Percentiles rank a stretch among this genome's conserved stretches.
Evolutionary conservation across 306 rosid species (phyloP).

Genomic region (Pueraria montana): DNA sequence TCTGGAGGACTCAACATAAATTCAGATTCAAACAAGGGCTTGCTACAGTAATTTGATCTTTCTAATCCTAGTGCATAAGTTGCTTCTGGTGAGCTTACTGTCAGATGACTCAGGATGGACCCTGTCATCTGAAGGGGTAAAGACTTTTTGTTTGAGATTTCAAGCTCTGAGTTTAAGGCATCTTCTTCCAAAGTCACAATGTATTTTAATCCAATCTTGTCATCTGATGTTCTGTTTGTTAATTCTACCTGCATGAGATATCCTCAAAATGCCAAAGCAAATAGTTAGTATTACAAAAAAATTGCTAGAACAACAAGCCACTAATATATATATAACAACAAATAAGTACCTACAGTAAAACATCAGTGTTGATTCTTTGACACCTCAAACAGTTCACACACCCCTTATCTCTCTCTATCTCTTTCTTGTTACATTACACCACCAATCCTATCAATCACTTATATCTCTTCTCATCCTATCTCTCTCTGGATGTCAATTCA

Average conservation of each 20-base stretch:
- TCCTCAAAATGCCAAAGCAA: slow-evolving; percentile 10
- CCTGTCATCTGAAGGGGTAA: slow-evolving; percentile 70
- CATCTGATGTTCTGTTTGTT: slow-evolving; percentile 56
- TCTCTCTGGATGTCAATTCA: too few species aligned
- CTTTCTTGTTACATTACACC: too few species aligned
- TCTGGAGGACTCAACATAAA: slow-evolving; percentile 68
- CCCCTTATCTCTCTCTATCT: too few species aligned
- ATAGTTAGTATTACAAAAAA: slow-evolving; percentile 8
- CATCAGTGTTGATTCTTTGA: too few species aligned
- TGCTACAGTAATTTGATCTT: slow-evolving; percentile 64
- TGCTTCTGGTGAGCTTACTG: slow-evolving; percentile 90
- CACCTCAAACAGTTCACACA: too few species aligned
- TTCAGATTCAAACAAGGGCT: slow-evolving; percentile 63
- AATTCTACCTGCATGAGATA: slow-evolving; percentile 72
- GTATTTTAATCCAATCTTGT: slow-evolving; percentile 67
- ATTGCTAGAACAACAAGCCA: neutral
- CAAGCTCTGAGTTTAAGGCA: slow-evolving; percentile 64
- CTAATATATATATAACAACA: neutral
- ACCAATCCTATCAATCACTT: too few species aligned
- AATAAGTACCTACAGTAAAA: neutral
- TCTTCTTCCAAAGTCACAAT: slow-evolving; percentile 70
- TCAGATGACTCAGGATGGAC: slow-evolving; percentile 74
- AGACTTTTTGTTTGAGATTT: slow-evolving; percentile 64
- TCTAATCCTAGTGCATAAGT: slow-evolving; percentile 85
- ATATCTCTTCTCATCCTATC: too few species aligned